Conservation (phyloP, 257 asterid species). For the Solanum chiquidenum region DNA sequence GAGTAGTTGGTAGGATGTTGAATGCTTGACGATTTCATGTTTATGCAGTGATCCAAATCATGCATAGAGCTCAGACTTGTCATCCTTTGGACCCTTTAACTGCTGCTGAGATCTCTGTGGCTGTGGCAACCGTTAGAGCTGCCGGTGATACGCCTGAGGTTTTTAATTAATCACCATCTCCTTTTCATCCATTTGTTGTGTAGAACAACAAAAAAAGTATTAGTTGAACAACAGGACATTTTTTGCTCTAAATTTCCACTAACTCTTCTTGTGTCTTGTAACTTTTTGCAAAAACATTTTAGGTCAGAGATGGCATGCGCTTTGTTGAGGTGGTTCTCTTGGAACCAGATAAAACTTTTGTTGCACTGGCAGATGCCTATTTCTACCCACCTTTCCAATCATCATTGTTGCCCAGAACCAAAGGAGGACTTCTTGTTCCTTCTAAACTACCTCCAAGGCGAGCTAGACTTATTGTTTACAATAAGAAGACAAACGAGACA, state of each 20-base stretch:
- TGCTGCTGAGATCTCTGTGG: conserved; percentile 83
- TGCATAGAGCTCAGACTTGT: conserved; percentile 62
- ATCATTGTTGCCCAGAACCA: conserved; percentile 65
- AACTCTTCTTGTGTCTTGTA: not conserved
- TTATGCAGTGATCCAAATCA: conserved; percentile 46
- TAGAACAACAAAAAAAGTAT: not conserved
- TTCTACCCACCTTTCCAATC: conserved; percentile 98
- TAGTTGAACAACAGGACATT: not conserved
- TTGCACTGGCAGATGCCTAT: conserved; percentile 96
- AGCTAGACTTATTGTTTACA: conserved; percentile 82
- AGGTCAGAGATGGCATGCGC: conserved; percentile 96
- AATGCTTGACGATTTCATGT: not conserved
- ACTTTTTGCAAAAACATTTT: conserved; percentile 6
- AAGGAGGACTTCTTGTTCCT: conserved; percentile 81
- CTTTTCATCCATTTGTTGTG: not conserved
- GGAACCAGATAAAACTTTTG: conserved; percentile 88
- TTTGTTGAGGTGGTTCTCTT: conserved; percentile 82
- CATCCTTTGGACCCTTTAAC: conserved; percentile 96
- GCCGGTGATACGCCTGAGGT: conserved; percentile 99
- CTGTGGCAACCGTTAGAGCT: conserved; percentile 89
- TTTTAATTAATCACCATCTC: not conserved
- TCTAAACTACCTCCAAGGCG: conserved; percentile 89
- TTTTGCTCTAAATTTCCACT: not conserved
- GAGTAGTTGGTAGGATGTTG: not conserved
- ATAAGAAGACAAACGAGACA: conserved; percentile 82